Evolutionary conservation across 768 basidiomycete species (phyloP), one percentile per base, ranked within the genome.

Genomic region (Megacollybia marginata): DNA sequence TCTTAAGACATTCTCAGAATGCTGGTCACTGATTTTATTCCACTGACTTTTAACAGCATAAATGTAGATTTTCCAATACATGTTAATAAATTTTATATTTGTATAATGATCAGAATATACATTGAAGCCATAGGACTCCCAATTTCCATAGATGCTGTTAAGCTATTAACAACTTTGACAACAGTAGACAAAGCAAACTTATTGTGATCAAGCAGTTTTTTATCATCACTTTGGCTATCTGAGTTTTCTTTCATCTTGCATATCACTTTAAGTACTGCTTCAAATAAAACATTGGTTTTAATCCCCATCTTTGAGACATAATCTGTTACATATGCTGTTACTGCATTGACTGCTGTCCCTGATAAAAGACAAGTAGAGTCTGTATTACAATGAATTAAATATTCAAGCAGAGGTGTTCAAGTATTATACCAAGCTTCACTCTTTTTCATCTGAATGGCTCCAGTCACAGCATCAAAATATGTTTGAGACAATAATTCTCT

Each of bases 251-350:
- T n/a, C n/a, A n/a, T n/a, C n/a, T n/a, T n/a, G n/a, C n/a, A n/a
- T n/a, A n/a, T n/a, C n/a, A 66, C 53, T 10, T 31, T 48, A 5
- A 47, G 42, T 9, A 67, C 54, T 12, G 58, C 47, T 16, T 66
- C 61, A 57, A 71, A 68, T 10, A 69, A 59, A 5, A 49, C 44
- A 55, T 69, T 47, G 2, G 66, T 70, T 40, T 67, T 69, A 4
- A 70, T 40, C 1, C 48, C 23, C 1, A 52, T 32, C 49, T 73
- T 72, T 1, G 66, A 67, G 5, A 71, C 59, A 48, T 71, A 72
- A 51, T 72, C 67, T 8, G 68, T 62, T 0, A 69, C 55, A 58
- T 70, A 68, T 13, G 57, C 50, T 1, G 65, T 54, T 4, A 66
- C 56, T 9, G 61, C 60, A 23, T 66, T 67, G 1, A 73, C 57